These are phyloP conservation scores for Neurospora discreta DNA, from an alignment of 495 filamentous ascomycete genomes.

Conservation along the genomic window DNA sequence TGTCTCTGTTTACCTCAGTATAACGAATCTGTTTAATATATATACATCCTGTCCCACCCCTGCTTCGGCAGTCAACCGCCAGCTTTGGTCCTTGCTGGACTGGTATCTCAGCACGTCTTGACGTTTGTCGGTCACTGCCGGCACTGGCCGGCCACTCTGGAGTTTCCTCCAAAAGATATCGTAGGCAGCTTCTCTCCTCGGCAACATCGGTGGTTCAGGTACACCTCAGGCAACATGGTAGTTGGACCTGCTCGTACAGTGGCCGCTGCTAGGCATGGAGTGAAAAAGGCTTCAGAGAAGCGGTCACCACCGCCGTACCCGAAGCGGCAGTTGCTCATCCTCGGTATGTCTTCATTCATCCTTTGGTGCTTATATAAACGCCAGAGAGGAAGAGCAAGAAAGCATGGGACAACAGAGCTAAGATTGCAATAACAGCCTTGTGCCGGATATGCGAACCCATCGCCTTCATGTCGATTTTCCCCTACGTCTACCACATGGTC, in stretches of 20 bases:
- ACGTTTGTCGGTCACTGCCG: not conserved
- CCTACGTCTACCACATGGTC: slow-evolving; percentile 98
- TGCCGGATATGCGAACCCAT: slow-evolving; percentile 97
- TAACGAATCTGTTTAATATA: not conserved
- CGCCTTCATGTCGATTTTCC: slow-evolving; percentile 99
- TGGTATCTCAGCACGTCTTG: not conserved
- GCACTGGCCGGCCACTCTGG: not conserved
- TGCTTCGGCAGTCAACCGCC: slow-evolving; percentile 3
- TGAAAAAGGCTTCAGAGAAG: not conserved
- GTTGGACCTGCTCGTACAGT: slow-evolving; percentile 2
- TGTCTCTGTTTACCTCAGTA: not conserved
- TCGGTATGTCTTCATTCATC: slow-evolving; percentile 42
- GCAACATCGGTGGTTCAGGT: not conserved
- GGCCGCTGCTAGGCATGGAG: not conserved
- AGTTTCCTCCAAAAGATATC: not conserved
- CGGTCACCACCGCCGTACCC: slow-evolving; percentile 33
- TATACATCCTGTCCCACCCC: slow-evolving; percentile 1
- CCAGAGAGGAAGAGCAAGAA: not conserved
- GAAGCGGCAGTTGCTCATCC: slow-evolving; percentile 54
- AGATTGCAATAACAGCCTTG: slow-evolving; percentile 46
- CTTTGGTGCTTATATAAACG: not conserved
- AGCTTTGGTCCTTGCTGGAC: not conserved
- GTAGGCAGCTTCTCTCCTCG: not conserved
- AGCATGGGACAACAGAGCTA: not conserved
- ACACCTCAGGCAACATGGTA: slow-evolving; percentile 10